A percentile compares a stretch with the other conserved stretches of the same genome.
phyloP scores from a whole-genome alignment of 2,329 filamentous ascomycete genomes.

The Bipolaris zeicola region DNA sequence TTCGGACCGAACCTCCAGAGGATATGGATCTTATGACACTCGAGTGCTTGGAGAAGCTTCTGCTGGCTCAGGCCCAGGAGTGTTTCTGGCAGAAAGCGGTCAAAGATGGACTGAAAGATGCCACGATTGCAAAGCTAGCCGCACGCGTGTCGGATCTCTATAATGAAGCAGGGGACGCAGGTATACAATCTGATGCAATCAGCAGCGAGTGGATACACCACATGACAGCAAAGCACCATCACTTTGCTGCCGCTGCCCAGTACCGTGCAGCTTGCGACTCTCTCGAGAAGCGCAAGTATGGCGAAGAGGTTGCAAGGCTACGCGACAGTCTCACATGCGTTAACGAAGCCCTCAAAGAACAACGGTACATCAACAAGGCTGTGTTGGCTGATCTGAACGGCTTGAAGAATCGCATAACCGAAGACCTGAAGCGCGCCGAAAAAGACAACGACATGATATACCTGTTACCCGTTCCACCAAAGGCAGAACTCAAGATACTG shows the following conservation, averaged over 20 bases:
- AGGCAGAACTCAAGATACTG: constrained; percentile 82
- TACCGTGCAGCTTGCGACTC: constrained; percentile 90
- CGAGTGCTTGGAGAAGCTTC: constrained; percentile 79
- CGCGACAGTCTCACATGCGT: constrained; percentile 82
- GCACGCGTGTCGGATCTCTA: constrained; percentile 92
- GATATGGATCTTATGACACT: constrained; percentile 93
- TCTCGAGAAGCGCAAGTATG: constrained; percentile 90
- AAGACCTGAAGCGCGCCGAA: constrained; percentile 89
- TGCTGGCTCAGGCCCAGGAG: constrained; percentile 92
- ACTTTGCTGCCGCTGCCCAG: constrained; percentile 94
- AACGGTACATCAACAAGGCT: constrained; percentile 77
- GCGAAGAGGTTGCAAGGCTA: constrained; percentile 89
- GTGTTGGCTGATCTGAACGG: constrained; percentile 83
- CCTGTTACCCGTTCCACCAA: constrained; percentile 82
- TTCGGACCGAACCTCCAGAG: constrained; percentile 83
- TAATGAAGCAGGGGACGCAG: constrained; percentile 79
- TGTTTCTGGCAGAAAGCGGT: constrained; percentile 98
- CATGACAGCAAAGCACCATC: constrained; percentile 94
- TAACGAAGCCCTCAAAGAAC: constrained; percentile 84
- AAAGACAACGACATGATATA: constrained; percentile 98
- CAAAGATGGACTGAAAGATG: constrained; percentile 91
- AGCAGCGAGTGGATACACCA: constrained; percentile 98
- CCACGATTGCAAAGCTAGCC: constrained; percentile 87
- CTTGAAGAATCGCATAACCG: constrained; percentile 79
- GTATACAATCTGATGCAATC: constrained; percentile 85